A percentile compares a stretch with the other conserved stretches of the same genome.
phyloP scores from a whole-genome alignment of 75 land plant species.

The Picea glauca region DNA sequence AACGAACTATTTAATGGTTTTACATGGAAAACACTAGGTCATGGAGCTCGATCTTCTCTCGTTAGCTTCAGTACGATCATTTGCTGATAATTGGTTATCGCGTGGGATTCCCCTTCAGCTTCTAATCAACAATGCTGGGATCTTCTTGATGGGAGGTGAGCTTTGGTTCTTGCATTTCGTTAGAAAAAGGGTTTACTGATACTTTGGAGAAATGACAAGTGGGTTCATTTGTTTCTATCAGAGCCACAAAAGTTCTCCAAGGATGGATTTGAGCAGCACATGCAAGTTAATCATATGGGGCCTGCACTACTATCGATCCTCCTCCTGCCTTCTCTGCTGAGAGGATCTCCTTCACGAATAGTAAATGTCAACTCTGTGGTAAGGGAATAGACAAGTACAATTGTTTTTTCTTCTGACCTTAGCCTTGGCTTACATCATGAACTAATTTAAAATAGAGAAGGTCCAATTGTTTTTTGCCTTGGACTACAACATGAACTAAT shows the following conservation, averaged over 20 bases:
- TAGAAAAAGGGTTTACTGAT: too few relatives aligned
- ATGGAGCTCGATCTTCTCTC: constrained; percentile 56
- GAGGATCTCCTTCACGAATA: constrained; percentile 17
- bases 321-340: constrained; percentile 46
- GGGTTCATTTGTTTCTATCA: not conserved
- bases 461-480: too few relatives aligned
- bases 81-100: constrained; percentile 39
- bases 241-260: constrained; percentile 40
- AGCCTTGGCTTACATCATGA: too few relatives aligned
- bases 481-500: too few relatives aligned
- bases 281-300: constrained; percentile 65
- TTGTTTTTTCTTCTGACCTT: too few relatives aligned
- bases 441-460: too few relatives aligned
- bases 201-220: too few relatives aligned
- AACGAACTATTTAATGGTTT: too few relatives aligned
- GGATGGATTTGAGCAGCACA: constrained; percentile 54
- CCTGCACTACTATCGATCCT: constrained; percentile 52
- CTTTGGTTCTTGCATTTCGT: not conserved
- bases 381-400: not conserved
- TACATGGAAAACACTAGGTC: constrained; percentile 21
- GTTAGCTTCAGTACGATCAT: constrained; percentile 40
- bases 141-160: constrained; percentile 39
- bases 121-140: constrained; percentile 70
- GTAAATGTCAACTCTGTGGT: constrained; percentile 61
- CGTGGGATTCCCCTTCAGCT: constrained; percentile 36